phyloP scores from a whole-genome alignment of 768 basidiomycete species.

The Kwoniella sp. region DNA sequence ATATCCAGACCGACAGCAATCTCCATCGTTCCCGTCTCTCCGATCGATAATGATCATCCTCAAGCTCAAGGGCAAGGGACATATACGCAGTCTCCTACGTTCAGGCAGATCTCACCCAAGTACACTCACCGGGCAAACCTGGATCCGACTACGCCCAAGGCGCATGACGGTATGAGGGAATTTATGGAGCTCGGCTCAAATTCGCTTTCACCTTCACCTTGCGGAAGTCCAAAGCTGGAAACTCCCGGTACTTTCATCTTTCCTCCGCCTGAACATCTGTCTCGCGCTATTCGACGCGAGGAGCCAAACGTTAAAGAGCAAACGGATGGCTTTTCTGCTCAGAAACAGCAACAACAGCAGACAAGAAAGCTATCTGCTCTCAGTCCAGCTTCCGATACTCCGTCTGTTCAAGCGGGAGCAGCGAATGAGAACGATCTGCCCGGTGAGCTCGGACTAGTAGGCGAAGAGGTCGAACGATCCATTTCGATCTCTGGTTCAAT shows the following conservation, averaged over 20 bases:
- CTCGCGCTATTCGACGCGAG: too few species aligned
- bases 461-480: neutral
- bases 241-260: conserved; percentile 5
- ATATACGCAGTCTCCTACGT: neutral
- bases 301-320: neutral
- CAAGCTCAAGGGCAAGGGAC: neutral
- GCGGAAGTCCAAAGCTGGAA: conserved; percentile 3
- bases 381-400: neutral
- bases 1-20: neutral
- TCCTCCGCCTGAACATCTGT: neutral
- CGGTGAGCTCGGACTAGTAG: neutral
- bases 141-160: neutral
- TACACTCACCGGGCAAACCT: conserved; percentile 3
- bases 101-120: conserved; percentile 1
- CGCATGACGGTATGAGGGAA: conserved; percentile 6
- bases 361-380: neutral
- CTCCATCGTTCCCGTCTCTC: neutral
- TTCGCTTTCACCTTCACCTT: neutral
- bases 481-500: neutral
- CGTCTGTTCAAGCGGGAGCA: too few species aligned
- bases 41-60: neutral
- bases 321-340: too few species aligned
- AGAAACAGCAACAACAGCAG: too few species aligned
- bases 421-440: too few species aligned
- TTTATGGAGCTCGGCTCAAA: conserved; percentile 5